Evolutionary conservation across 306 rosid species (phyloP), one percentile per base, ranked within the genome.

Genomic region (Lathyrus aphaca): DNA sequence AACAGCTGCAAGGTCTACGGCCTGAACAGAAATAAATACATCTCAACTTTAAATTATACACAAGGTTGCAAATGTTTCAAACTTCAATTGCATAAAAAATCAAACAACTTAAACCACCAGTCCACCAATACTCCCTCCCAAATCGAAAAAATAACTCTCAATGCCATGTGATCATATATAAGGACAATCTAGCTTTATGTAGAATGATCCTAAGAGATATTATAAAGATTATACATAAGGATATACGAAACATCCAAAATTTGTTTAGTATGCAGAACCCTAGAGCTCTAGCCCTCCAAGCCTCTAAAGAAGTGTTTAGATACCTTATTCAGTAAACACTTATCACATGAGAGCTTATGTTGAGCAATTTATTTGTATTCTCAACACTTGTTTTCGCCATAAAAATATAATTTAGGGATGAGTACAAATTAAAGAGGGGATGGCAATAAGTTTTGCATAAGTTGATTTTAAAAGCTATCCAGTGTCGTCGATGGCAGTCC

Each of bases 1-100:
- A 64, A 88, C 86, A 60, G 89, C 82, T 81, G 98, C 96, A 82
- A 94, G 88, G 81, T 87, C 92, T 65, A 84, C 61, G 21, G 97
- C 98, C 98, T 94, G 81, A 65, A 74, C 62, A 81, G 32, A 78
- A 55, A 71, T 32, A 66, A 56, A 68, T 10, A 68, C 21, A 63
- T 25, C 61, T 64, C 54, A 70, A 62, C 27, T 16, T 43, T 35
- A 79, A 83, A 66, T 50, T 14, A 61, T 9, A 12, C 29, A 60
- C 6, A 57, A 67, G 57, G 35, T 27, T 21, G 19, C 15, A 42
- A 14, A 62, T 13, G 25, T 60, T 65, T 19, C 18, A 23, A 70
- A 58, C 57, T 60, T 49, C 57, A 55, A 48, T 58, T n/a, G 13
- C 66, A 50, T 27, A 1, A 79, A 60, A 53, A 57, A 10, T n/a